Evolutionary conservation across 352 stramenopile species (phyloP), one percentile per base, ranked within the genome.

Genomic region (Pelagophyceae sp.): DNA sequence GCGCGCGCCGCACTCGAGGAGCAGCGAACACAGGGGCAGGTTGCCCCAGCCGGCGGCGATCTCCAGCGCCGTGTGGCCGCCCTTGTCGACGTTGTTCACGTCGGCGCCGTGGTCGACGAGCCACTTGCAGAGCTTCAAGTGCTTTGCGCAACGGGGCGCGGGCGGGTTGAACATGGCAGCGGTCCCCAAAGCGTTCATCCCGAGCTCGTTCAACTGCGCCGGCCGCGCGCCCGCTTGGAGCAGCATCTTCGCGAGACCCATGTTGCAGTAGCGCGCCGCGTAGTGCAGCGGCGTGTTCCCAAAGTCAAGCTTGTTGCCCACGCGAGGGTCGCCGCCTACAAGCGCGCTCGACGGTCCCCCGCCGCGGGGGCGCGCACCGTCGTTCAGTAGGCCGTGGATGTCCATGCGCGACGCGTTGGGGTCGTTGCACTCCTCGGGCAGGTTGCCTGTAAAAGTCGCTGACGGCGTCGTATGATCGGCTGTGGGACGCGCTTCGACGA

Each of bases 11-110:
- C 67, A 33, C 64, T 60, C 5, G 17, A 80, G 33, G 6, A 80
- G 35, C 76, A 54, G 3, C 64, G 69, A 51, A 27, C 38, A 35
- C 0, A 80, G 29, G 19, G 40, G 25, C 33, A 80, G 20, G 54
- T 80, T 80, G 3, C 76, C 76, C 51, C 76, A 76, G n/a, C 37
- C 70, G 20, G 64, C 31, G 15, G 76, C 76, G 20, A 80, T 38
- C 38, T 80, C 76, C 17, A 80, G 70, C 17, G 65, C 19, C 31
- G 76, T 77, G 76, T 80, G 76, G 38, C 76, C 76, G 75, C 69
- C 76, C 45, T 80, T 80, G 54, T 80, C 76, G 38, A 80, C 76
- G 76, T 78, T 64, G 35, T 80, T 80, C 35, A 80, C 76, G 54
- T 80, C 76, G 6, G 51, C 65, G 37, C 69, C 69, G 65, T 72